Evolutionary conservation across 2,329 filamentous ascomycete species (phyloP), one percentile per base, ranked within the genome.

Genomic region (Tolypocladium guangdongense): DNA sequence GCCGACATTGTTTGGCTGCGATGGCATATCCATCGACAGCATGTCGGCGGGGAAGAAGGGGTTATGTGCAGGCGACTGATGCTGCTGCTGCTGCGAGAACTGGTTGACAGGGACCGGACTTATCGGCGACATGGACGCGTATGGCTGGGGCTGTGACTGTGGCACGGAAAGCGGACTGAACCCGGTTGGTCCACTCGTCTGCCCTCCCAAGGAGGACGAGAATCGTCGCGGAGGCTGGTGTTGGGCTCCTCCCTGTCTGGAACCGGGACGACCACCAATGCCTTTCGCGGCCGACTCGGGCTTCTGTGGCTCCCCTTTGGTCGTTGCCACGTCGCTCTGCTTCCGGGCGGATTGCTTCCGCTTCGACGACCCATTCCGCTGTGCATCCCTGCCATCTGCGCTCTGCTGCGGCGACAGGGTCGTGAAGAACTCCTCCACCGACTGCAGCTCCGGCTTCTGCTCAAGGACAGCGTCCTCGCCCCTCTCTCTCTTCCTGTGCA

Each of bases 371-470:
- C 56, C 53, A 6, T 55, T 58, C 37, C 64, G 61, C 35, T 58
- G 33, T 37, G 48, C 54, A 33, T 64, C 64, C n/a, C 58, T 62
- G 22, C 60, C 62, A 16, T 83, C 74, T 50, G 71, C 68, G 64
- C 72, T 73, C 66, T 81, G 71, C 58, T 82, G 78, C 30, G 87
- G 85, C 1, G 85, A 87, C 38, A 95, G 74, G 49, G 84, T 88
- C 7, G 88, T 87, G 65, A 97, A 92, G 71, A 95, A 96, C 60
- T 97, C 90, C 63, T 96, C 91, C 0, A 96, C 90, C 4, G 89
- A 95, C 63, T 93, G 88, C n/a, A 96, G 75, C 65, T 95, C 88
- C 3, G 88, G 83, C 65, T 92, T 91, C 62, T 96, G 88, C 56
- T 90, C 88, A 59, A 96, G 78, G 1, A 93, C 90, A 0, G 87